Evolutionary conservation across 345 rosid species (phyloP).

Genomic region (Balakata baccata): DNA sequence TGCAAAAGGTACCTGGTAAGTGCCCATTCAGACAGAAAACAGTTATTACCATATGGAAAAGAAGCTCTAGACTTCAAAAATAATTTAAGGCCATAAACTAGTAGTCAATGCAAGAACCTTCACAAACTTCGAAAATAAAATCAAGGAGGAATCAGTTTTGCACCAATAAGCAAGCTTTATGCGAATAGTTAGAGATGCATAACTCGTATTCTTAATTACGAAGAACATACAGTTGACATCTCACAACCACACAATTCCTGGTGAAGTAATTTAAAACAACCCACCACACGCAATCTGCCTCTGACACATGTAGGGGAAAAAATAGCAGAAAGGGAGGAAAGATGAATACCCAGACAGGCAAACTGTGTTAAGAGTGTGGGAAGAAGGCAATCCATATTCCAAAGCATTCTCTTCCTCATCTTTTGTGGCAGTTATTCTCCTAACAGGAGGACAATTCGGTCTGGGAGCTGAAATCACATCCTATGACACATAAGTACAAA

Average conservation of each 20-base stretch:
- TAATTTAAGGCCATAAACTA: not conserved
- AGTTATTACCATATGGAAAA: not conserved
- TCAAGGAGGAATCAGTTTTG: not conserved
- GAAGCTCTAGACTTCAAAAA: not conserved
- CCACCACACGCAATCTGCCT: not conserved
- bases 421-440: conserved; percentile 78
- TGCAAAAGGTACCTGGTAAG: conserved; percentile 64
- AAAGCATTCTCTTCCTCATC: conserved; percentile 94
- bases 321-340: not conserved
- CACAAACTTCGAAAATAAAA: not conserved
- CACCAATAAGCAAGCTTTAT: not conserved
- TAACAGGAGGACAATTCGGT: conserved; percentile 87
- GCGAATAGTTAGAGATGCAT: conserved; percentile 5
- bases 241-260: not conserved
- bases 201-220: not conserved
- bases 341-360: conserved; percentile 78
- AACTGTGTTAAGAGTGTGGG: conserved; percentile 91
- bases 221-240: not conserved
- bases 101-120: conserved; percentile 1
- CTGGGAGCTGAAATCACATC: conserved; percentile 95
- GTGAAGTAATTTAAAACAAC: not conserved
- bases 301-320: not conserved
- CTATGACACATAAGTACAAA: conserved; percentile 34
- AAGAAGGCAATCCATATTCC: conserved; percentile 98
- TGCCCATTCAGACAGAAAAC: not conserved